phyloP scores from a whole-genome alignment of 2,329 filamentous ascomycete species.

The Diaporthe batatas region DNA sequence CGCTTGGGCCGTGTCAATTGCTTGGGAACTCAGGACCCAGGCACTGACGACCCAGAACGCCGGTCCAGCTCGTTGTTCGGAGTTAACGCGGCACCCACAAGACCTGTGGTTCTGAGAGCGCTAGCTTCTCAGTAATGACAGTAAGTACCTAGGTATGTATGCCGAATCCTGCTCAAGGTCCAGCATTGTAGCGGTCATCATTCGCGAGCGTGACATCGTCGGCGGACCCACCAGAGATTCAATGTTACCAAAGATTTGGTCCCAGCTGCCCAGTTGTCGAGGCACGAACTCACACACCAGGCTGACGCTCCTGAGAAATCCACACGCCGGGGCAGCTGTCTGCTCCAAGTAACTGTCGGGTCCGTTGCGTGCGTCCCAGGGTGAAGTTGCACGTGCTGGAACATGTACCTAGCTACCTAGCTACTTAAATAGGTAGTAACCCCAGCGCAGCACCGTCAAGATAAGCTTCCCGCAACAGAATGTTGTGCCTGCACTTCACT shows the following conservation, averaged over 20 bases:
- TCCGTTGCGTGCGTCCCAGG: neutral
- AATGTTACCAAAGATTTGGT: neutral
- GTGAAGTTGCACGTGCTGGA: too few relatives aligned
- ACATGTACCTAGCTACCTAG: too few relatives aligned
- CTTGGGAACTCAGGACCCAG: neutral
- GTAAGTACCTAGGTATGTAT: too few relatives aligned
- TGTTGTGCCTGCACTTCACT: neutral
- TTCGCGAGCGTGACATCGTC: slow-evolving; percentile 15
- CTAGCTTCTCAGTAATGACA: neutral
- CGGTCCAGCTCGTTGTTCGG: neutral
- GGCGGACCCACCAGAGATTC: neutral
- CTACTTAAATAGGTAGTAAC: slow-evolving; percentile 4
- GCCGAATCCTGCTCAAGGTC: too few relatives aligned
- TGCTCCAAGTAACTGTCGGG: too few relatives aligned
- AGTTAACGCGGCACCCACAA: neutral
- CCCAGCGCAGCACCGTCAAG: neutral
- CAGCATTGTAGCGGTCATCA: slow-evolving; percentile 8
- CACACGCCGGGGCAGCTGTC: too few relatives aligned
- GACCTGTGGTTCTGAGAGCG: neutral
- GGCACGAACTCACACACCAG: neutral
- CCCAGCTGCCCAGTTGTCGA: neutral
- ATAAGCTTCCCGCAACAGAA: too few relatives aligned
- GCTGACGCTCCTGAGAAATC: too few relatives aligned
- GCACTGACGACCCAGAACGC: neutral
- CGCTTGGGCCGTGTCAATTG: too few relatives aligned